These are phyloP conservation scores for Pseudogymnoascus sp. DNA, from an alignment of 2,329 filamentous ascomycete species.

Conservation along the genomic window DNA sequence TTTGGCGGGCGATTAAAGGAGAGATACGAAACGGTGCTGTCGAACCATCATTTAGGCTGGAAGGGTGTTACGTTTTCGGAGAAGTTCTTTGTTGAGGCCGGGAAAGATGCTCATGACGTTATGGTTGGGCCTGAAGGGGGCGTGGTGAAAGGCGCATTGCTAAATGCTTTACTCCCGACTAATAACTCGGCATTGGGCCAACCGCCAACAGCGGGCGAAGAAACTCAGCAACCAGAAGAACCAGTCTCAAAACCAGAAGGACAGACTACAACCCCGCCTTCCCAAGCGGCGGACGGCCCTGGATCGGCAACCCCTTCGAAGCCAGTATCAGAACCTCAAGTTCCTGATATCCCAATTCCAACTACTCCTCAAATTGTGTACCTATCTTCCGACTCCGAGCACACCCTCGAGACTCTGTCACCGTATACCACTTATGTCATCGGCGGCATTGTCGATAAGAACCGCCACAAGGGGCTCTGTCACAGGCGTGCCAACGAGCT, in stretches of 20 bases:
- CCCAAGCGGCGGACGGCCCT: neutral
- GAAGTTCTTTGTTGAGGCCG: conserved; percentile 65
- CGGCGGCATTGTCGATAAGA: conserved; percentile 91
- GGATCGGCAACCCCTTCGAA: neutral
- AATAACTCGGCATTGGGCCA: conserved; percentile 20
- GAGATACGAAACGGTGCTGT: conserved; percentile 71
- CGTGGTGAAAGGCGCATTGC: conserved; percentile 44
- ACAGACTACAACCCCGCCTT: neutral
- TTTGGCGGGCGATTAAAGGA: conserved; percentile 70
- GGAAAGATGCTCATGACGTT: conserved; percentile 54
- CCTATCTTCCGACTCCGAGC: conserved; percentile 81
- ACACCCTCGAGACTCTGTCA: conserved; percentile 75
- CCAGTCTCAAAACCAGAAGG: neutral
- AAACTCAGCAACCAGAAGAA: conserved; percentile 20
- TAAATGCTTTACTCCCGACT: neutral
- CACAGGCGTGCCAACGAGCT: conserved; percentile 69
- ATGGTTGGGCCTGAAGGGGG: conserved; percentile 57
- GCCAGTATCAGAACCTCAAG: neutral
- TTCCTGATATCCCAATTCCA: neutral
- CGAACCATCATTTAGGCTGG: conserved; percentile 69
- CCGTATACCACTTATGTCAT: conserved; percentile 89
- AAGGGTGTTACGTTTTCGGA: conserved; percentile 67
- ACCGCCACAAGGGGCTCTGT: conserved; percentile 90
- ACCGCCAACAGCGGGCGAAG: conserved; percentile 16
- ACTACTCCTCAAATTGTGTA: conserved; percentile 65